These are phyloP conservation scores for Ophidiomyces ophidiicola DNA, from an alignment of 2,329 filamentous ascomycete species.

Conservation along the genomic window DNA sequence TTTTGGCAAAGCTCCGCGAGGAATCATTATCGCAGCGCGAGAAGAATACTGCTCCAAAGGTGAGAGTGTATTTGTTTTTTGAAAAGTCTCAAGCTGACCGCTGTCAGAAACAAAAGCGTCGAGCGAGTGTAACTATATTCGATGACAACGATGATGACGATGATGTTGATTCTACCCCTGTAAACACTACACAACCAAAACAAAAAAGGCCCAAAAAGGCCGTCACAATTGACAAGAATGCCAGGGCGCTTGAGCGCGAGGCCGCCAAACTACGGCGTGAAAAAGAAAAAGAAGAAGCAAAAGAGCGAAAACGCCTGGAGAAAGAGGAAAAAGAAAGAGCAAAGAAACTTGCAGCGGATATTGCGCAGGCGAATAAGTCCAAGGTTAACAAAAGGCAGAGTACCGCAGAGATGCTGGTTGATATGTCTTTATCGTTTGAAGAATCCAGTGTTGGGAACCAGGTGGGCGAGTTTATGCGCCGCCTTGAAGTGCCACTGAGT, in stretches of 20 bases:
- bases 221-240: conserved; percentile 26
- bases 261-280: conserved; percentile 37
- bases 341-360: conserved; percentile 51
- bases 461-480: conserved; percentile 32
- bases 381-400: conserved; percentile 62
- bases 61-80: conserved; percentile 2
- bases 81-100: conserved; percentile 6
- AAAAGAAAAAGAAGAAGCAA: conserved; percentile 46
- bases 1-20: conserved; percentile 27
- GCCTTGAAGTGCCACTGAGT: conserved; percentile 31
- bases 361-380: conserved; percentile 61
- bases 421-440: conserved; percentile 49
- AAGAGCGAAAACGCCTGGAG: conserved; percentile 34
- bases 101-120: conserved; percentile 10
- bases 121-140: conserved; percentile 1
- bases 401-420: conserved; percentile 64
- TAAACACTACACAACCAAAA: conserved; percentile 16
- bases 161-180: neutral
- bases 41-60: conserved; percentile 10
- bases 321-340: conserved; percentile 49
- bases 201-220: conserved; percentile 33
- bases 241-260: conserved; percentile 45
- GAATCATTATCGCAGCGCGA: conserved; percentile 9
- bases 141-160: conserved; percentile 3
- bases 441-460: conserved; percentile 35